These are phyloP conservation scores for Passalora sequoiae DNA, from an alignment of 2,329 filamentous ascomycete genomes.

Conservation along the genomic window DNA sequence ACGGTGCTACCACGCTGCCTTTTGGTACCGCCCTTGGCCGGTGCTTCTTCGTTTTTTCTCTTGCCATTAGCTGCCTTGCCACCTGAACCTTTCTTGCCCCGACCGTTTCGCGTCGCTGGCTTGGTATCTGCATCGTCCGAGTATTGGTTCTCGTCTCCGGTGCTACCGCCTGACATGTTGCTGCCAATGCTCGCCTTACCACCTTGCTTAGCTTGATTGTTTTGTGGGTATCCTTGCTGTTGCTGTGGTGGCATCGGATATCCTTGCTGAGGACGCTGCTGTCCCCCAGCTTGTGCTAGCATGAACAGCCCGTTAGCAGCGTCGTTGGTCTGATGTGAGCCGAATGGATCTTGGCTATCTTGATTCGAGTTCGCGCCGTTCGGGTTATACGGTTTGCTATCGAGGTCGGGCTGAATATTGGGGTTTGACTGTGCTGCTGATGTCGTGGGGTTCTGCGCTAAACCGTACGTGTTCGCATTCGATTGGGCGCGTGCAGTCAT, in stretches of 20 bases:
- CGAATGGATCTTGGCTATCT: constrained; percentile 59
- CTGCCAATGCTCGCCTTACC: constrained; percentile 51
- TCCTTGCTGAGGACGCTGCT: constrained; percentile 48
- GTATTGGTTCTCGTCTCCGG: constrained; percentile 53
- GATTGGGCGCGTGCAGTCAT: constrained; percentile 67
- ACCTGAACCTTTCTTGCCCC: constrained; percentile 61
- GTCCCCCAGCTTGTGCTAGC: constrained; percentile 67
- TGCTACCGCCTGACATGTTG: constrained; percentile 50
- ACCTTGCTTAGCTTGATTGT: constrained; percentile 32
- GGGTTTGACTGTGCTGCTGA: constrained; percentile 41
- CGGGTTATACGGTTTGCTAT: constrained; percentile 51
- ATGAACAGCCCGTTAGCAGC: constrained; percentile 92
- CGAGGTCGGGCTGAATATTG: constrained; percentile 36
- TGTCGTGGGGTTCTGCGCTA: constrained; percentile 36
- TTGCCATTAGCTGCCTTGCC: constrained; percentile 59
- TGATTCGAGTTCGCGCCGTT: constrained; percentile 42
- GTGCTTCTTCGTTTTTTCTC: constrained; percentile 70
- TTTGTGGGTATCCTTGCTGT: constrained; percentile 46
- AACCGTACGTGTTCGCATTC: constrained; percentile 34
- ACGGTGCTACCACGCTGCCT: constrained; percentile 59
- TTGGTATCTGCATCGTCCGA: constrained; percentile 67
- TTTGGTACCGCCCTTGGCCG: constrained; percentile 63
- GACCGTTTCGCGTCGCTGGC: constrained; percentile 55
- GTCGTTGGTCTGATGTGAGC: constrained; percentile 85
- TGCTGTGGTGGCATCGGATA: constrained; percentile 42